Evolutionary conservation across 2,329 filamentous ascomycete genomes (phyloP), one percentile per base, ranked within the genome.

Genomic region (Cladosporium sp.): DNA sequence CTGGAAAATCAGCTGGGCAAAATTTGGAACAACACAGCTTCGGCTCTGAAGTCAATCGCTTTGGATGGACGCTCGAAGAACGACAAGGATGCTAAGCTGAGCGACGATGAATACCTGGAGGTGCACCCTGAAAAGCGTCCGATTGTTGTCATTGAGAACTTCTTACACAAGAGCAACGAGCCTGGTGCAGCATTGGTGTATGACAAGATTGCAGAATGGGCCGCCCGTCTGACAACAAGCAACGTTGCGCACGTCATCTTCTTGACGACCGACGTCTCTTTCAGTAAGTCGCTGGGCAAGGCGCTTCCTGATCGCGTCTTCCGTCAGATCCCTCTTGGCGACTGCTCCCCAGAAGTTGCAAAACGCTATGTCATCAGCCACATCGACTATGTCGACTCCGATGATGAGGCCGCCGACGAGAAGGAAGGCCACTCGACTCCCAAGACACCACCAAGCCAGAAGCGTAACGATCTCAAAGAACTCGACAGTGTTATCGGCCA

Each of bases 201-300:
- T 50, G 74, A 77, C 62, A 77, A 77, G 61, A 68, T 78, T 43
- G 84, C 90, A 0, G 89, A 96, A 63, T 97, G 92, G 74, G 90
- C 91, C 1, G 90, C 93, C 3, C 77, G 83, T 1, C 73, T 96
- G 22, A 91, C 93, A 0, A 88, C 89, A 40, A 85, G 86, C 47
- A 96, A 96, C 57, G 79, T 95, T 38, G 92, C 92, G 0, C 93
- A 97, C 67, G 90, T 97, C 51, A 85, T 99, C 51, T 96, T 97
- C 75, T 75, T 99, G 32, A 96, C 92, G 0, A 89, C 86, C 51
- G 92, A 97, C 57, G 81, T 89, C 1, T 88, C 89, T 0, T 96
- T 89, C 69, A 86, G 87, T 43, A 97, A 97, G 67, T 85, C 88
- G 0, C 75, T 97, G 2, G 84, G 87, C 53, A 93, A 89, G 65